These are phyloP conservation scores for Didymella arachidicola DNA, from an alignment of 2,329 filamentous ascomycete species.

Conservation along the genomic window DNA sequence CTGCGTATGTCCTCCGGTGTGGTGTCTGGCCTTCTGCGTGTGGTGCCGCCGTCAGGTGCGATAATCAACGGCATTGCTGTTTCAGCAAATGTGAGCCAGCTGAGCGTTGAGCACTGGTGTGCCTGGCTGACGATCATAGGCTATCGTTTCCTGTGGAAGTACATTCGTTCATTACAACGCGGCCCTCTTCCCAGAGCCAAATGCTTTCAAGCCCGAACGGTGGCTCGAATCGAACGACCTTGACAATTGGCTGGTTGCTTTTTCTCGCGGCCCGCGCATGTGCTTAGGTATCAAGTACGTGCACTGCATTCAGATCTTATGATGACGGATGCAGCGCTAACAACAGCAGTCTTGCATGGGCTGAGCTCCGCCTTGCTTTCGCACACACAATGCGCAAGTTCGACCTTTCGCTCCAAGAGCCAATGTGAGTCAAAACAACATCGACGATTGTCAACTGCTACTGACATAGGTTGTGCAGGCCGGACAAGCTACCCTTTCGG, in stretches of 20 bases:
- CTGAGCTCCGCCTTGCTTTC: constrained; percentile 44
- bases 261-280: constrained; percentile 48
- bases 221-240: constrained; percentile 40
- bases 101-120: neutral
- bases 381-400: constrained; percentile 44
- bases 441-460: neutral
- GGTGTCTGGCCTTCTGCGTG: constrained; percentile 32
- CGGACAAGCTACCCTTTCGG: constrained; percentile 27
- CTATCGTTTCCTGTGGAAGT: constrained; percentile 42
- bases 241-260: constrained; percentile 44
- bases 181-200: constrained; percentile 41
- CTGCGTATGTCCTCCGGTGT: constrained; percentile 50
- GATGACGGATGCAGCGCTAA: neutral
- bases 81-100: constrained; percentile 30
- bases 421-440: constrained; percentile 25
- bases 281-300: constrained; percentile 44
- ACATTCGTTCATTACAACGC: constrained; percentile 46
- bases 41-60: constrained; percentile 36
- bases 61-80: constrained; percentile 30
- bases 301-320: neutral
- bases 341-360: constrained; percentile 41
- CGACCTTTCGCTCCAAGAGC: constrained; percentile 33
- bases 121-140: constrained; percentile 17
- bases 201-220: constrained; percentile 42
- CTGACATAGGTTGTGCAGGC: constrained; percentile 20